A percentile compares a stretch with the other conserved stretches of the same genome.
Evolutionary conservation across 2,329 filamentous ascomycete species (phyloP).

Genomic region (Ceratocystis variospora): DNA sequence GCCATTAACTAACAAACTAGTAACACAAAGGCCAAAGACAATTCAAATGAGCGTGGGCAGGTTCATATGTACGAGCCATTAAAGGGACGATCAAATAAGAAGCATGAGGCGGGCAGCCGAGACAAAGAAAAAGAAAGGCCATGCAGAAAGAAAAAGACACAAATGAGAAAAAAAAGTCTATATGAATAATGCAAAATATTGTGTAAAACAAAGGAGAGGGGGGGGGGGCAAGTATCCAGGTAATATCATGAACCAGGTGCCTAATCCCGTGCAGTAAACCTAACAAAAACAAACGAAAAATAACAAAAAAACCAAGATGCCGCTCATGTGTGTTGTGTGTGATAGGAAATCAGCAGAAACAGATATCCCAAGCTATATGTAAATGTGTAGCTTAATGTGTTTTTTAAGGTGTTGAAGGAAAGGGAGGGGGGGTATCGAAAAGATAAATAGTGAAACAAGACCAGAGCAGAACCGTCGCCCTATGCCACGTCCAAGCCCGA

Average conservation of each 20-base stretch:
- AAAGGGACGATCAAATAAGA: not conserved
- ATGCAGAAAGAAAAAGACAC: not conserved
- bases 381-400: not conserved
- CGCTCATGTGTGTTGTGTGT: conserved; percentile 7
- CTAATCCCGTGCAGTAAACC: not conserved
- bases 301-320: not conserved
- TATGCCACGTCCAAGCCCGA: too few relatives aligned
- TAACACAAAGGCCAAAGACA: too few relatives aligned
- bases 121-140: not conserved
- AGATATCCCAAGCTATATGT: not conserved
- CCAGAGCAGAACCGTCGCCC: not conserved
- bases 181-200: not conserved
- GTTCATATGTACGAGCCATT: not conserved
- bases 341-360: not conserved
- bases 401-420: not conserved
- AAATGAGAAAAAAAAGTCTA: not conserved
- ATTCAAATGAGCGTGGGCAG: too few relatives aligned
- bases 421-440: not conserved
- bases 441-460: not conserved
- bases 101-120: not conserved
- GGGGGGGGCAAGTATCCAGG: not conserved
- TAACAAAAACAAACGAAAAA: not conserved
- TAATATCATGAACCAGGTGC: not conserved
- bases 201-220: not conserved
- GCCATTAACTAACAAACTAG: too few relatives aligned